phyloP scores from a whole-genome alignment of 2,329 filamentous ascomycete species.

The Hymenotorrendiella dingleyae region DNA sequence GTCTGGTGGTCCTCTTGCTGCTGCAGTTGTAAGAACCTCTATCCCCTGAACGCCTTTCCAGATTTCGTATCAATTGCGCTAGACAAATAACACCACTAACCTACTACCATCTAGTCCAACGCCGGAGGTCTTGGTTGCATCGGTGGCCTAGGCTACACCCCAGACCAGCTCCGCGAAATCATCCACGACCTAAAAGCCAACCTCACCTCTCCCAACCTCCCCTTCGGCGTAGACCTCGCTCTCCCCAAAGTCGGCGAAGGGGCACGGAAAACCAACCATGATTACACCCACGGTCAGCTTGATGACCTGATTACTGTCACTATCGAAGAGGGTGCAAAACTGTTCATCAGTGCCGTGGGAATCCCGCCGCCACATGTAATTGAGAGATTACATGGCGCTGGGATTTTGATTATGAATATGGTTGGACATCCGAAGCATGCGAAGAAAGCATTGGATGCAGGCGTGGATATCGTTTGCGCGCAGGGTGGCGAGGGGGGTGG shows the following conservation, averaged over 20 bases:
- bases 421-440: conserved; percentile 90
- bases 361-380: conserved; percentile 73
- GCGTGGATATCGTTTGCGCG: conserved; percentile 85
- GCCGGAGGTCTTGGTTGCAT: conserved; percentile 72
- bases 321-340: conserved; percentile 72
- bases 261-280: conserved; percentile 88
- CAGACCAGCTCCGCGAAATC: conserved; percentile 68
- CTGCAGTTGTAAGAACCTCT: too few relatives aligned
- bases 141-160: conserved; percentile 66
- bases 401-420: conserved; percentile 94
- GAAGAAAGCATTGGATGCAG: conserved; percentile 76
- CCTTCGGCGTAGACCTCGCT: conserved; percentile 88
- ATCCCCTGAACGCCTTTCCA: too few relatives aligned
- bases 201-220: conserved; percentile 59
- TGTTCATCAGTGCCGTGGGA: conserved; percentile 86
- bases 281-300: conserved; percentile 86
- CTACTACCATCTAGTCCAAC: too few relatives aligned
- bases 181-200: conserved; percentile 79
- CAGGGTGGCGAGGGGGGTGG: conserved; percentile 93
- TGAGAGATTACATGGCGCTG: conserved; percentile 68
- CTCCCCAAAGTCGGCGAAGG: conserved; percentile 80
- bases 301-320: conserved; percentile 84
- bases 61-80: too few relatives aligned
- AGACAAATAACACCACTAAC: too few relatives aligned
- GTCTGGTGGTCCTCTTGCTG: conserved; percentile 71